Evolutionary conservation across 1,284 basidiomycete species (phyloP).

Genomic region (Tremellales sp.): DNA sequence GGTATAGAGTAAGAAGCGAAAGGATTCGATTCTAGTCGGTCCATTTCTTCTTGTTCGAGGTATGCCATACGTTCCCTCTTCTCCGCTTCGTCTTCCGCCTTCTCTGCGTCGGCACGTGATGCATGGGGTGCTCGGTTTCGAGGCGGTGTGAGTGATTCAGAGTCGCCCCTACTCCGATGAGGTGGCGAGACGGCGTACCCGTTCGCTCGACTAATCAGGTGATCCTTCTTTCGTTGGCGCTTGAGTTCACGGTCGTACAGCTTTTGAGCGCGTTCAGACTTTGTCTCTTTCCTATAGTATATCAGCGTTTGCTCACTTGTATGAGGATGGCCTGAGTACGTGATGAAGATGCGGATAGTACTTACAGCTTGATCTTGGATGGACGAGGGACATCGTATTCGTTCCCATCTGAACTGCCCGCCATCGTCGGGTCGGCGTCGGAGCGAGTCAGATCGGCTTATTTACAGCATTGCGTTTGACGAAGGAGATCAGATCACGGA

Average conservation of each 20-base stretch:
- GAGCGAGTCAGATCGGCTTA: no score
- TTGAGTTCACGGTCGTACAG: conserved; percentile 18
- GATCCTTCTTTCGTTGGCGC: conserved; percentile 12
- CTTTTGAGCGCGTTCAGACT: conserved; percentile 22
- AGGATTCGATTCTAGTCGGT: no score
- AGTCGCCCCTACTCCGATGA: conserved; percentile 3
- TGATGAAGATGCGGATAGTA: no score
- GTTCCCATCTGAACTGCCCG: no score
- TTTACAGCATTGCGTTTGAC: no score
- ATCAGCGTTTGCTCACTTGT: no score
- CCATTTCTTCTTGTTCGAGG: background rate
- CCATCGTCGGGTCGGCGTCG: no score
- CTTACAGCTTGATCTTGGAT: background rate
- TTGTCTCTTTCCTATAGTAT: conserved; percentile 39
- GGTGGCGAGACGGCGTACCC: conserved; percentile 23
- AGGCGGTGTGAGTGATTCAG: conserved; percentile 27
- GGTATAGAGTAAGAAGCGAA: no score
- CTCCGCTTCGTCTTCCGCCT: conserved; percentile 7
- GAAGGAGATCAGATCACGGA: no score
- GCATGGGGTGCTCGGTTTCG: conserved; percentile 6
- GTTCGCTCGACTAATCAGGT: conserved; percentile 35
- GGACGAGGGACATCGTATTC: background rate
- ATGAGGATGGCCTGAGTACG: no score
- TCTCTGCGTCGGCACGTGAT: background rate
- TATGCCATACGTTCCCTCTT: background rate